Base-by-base conservation (phyloP, 495 filamentous ascomycete genomes). In the Mytilinidion resinicola region DNA sequence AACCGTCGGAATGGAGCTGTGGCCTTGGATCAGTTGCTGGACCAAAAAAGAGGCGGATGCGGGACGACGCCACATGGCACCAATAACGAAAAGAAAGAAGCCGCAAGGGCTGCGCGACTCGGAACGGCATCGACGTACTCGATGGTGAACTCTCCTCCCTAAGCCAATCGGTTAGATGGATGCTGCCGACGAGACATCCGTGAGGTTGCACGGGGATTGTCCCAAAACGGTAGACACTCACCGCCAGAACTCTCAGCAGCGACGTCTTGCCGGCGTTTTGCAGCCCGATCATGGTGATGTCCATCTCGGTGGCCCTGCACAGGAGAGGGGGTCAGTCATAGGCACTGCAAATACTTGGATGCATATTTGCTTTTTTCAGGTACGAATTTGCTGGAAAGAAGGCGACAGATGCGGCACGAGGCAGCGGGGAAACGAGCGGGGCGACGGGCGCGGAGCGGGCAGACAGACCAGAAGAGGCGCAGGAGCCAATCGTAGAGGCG, bases 201-300 rank as follows among this genome's bases (percentile, higher is more conserved):
- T 42, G 44, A 53, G 41, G 54, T 54, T 46, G 62, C 56, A 67
- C 62, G 53, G 37, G 15, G 51, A 60, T 63, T 34, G 15, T 53
- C 51, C 46, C 47, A 33, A 65, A 63, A 17, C 36, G 60, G 54
- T 36, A 51, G 56, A 58, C 63, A 78, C 87, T 78, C 83, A 98
- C 93, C 76, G 93, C 91, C 59, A 98, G 77, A 57, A 98, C 93
- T 53, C 92, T 82, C 71, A 97, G 79, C 70, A 98, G 74, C 36
- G 92, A 96, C 48, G 93, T 97, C 76, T 98, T 98, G 60, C 93
- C 93, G 52, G 93, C 93, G 76, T 98, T 98, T 72, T 98, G 93
- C 71, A 98, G 77, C 21, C 93, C 93, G 77, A 98, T 95, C 90
- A 98, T 96, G 60, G 93, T 98, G 72, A 98, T 90, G 73, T 98